Evolutionary conservation across 2,329 filamentous ascomycete genomes (phyloP).

Genomic region (Claviceps capensis): DNA sequence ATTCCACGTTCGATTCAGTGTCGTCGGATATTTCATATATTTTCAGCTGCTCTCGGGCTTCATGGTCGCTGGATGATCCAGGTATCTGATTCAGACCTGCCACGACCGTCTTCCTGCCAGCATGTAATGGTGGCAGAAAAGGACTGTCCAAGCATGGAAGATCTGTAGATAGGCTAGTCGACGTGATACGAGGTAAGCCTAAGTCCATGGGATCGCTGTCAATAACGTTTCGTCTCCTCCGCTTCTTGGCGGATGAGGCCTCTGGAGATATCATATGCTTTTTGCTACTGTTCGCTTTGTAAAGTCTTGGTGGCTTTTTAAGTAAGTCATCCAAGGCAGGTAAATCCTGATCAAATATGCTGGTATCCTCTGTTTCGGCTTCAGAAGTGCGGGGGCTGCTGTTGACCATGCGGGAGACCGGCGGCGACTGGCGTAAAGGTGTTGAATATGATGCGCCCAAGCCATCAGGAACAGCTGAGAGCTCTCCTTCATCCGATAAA

Average conservation of each 20-base stretch:
- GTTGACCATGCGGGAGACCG: constrained; percentile 10
- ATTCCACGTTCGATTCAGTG: not conserved
- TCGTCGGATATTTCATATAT: not conserved
- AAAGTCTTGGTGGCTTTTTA: constrained; percentile 8
- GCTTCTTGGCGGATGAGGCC: constrained; percentile 16
- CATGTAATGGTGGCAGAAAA: not conserved
- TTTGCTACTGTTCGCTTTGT: constrained; percentile 10
- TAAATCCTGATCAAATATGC: constrained; percentile 23
- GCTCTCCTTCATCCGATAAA: constrained; percentile 13
- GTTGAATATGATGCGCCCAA: constrained; percentile 17
- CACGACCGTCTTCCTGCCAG: not conserved
- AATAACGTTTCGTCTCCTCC: constrained; percentile 16
- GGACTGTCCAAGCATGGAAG: not conserved
- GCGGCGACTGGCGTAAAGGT: constrained; percentile 16
- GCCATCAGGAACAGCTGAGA: constrained; percentile 9
- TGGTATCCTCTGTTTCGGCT: constrained; percentile 24
- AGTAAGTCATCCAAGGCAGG: constrained; percentile 24
- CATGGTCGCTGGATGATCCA: not conserved
- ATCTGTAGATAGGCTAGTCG: not conserved
- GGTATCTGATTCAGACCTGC: not conserved
- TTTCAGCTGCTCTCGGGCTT: not conserved
- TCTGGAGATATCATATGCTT: constrained; percentile 12
- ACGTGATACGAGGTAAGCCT: not conserved
- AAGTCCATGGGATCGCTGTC: constrained; percentile 19
- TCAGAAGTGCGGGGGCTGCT: constrained; percentile 23